Evolutionary conservation across 2,329 filamentous ascomycete genomes (phyloP).

Genomic region (Colletotrichum graminicola): DNA sequence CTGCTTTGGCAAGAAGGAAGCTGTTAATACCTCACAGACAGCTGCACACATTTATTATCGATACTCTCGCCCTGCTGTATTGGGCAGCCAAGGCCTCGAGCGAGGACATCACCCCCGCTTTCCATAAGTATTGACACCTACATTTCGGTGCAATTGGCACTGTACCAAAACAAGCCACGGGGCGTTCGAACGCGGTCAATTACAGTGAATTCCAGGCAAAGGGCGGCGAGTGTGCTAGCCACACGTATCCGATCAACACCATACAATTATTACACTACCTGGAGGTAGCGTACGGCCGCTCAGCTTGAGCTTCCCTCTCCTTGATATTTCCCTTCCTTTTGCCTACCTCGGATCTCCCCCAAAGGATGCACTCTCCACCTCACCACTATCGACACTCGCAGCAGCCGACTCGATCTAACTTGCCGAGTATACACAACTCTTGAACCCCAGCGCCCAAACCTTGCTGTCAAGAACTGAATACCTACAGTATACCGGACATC

Average conservation of each 20-base stretch:
- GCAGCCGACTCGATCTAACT: background rate
- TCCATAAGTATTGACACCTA: background rate
- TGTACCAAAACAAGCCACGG: background rate
- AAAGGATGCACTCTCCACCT: background rate
- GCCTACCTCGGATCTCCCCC: background rate
- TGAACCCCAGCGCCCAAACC: background rate
- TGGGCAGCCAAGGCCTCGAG: background rate
- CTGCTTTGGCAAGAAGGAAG: background rate
- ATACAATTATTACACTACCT: background rate
- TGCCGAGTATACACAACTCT: background rate
- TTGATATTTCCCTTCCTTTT: background rate
- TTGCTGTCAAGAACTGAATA: too few relatives aligned
- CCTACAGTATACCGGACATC: background rate
- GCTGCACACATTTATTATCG: too few relatives aligned
- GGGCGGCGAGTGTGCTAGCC: conserved; percentile 3
- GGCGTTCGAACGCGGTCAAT: background rate
- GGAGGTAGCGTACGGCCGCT: background rate
- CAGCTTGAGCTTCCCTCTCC: background rate
- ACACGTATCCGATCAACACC: conserved; percentile 11
- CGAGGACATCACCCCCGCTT: background rate
- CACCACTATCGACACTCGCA: background rate
- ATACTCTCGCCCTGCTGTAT: background rate
- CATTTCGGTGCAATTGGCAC: background rate
- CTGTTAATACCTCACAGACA: background rate
- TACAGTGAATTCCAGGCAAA: conserved; percentile 7